Evolutionary conservation across 495 filamentous ascomycete species (phyloP).

Genomic region (Monascus purpureus): DNA sequence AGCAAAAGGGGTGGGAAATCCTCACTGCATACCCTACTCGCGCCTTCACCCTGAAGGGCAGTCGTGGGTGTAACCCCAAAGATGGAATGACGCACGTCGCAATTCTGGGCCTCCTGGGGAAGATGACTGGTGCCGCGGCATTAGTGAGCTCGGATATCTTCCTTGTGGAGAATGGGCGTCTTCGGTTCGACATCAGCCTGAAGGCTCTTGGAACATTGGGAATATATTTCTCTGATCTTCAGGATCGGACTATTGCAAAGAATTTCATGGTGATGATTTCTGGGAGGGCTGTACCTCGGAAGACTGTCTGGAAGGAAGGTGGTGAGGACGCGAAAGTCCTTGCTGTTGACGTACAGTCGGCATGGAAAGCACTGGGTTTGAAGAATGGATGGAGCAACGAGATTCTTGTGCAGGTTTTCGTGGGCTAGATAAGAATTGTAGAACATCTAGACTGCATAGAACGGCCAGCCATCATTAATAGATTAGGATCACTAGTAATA

Average conservation of each 20-base stretch:
- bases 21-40: slow-evolving; percentile 56
- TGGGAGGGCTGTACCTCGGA: slow-evolving; percentile 49
- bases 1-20: slow-evolving; percentile 62
- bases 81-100: slow-evolving; percentile 33
- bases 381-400: slow-evolving; percentile 75
- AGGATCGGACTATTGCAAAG: slow-evolving; percentile 40
- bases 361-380: slow-evolving; percentile 65
- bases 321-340: slow-evolving; percentile 43
- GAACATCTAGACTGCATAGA: too few relatives aligned
- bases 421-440: slow-evolving; percentile 10
- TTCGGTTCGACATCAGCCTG: slow-evolving; percentile 49
- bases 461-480: too few relatives aligned
- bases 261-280: slow-evolving; percentile 67
- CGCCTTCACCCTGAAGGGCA: slow-evolving; percentile 31
- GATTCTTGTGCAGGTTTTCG: slow-evolving; percentile 53
- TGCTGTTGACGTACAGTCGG: slow-evolving; percentile 59
- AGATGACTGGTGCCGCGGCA: slow-evolving; percentile 82
- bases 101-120: slow-evolving; percentile 68
- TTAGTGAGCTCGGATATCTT: slow-evolving; percentile 45
- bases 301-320: slow-evolving; percentile 48
- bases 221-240: slow-evolving; percentile 52
- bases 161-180: slow-evolving; percentile 39
- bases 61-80: slow-evolving; percentile 1
- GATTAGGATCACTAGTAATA: too few relatives aligned
- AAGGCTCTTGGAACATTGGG: slow-evolving; percentile 77